Conservation (phyloP, 2,329 filamentous ascomycete genomes). For the Graphilbum ipis-grandicollis region DNA sequence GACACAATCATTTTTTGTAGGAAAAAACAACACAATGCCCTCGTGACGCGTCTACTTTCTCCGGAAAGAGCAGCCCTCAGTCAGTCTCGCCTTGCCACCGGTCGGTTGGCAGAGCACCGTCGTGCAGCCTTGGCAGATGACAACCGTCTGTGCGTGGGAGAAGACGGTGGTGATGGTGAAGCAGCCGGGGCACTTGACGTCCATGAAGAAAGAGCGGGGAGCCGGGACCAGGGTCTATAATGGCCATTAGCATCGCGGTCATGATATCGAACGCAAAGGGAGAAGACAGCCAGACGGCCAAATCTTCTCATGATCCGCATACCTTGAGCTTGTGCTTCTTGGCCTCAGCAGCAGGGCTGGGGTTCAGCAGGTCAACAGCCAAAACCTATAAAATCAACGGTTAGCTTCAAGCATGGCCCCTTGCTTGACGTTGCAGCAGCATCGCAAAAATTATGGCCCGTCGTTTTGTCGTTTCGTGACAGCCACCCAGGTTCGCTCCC, state of each 20-base stretch:
- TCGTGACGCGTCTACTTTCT: constrained; percentile 64
- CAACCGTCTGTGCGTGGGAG: constrained; percentile 99
- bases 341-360: constrained; percentile 89
- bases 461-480: no score
- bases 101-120: constrained; percentile 99
- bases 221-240: constrained; percentile 87
- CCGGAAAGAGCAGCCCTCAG: constrained; percentile 99
- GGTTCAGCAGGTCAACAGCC: constrained; percentile 99
- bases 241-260: no score
- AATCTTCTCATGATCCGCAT: no score
- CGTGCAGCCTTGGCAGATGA: constrained; percentile 99
- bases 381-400: constrained; percentile 55
- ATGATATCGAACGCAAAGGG: no score
- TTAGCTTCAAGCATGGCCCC: no score
- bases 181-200: constrained; percentile 99
- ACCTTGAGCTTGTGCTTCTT: constrained; percentile 99
- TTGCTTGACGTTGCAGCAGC: no score
- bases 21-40: background rate
- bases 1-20: no score
- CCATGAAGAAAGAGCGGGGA: constrained; percentile 99
- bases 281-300: no score
- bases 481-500: no score
- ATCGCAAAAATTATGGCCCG: no score
- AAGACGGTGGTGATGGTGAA: constrained; percentile 99
- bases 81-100: constrained; percentile 96